These are phyloP conservation scores for Leishmania aethiopica DNA, from an alignment of 208 protist species.

Conservation along the genomic window DNA sequence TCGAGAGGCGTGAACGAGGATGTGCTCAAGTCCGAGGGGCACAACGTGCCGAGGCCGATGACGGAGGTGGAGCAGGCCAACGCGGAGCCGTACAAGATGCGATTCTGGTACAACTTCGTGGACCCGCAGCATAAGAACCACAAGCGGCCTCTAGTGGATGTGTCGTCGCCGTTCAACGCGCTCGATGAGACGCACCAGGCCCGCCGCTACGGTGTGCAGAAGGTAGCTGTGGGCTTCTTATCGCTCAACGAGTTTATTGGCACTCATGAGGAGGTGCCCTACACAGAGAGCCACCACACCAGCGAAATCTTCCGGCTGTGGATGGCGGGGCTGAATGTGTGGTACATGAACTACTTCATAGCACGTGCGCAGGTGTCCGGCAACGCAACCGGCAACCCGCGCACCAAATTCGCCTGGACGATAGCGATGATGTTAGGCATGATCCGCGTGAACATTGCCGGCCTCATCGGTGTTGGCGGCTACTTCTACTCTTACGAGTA, in stretches of 20 bases:
- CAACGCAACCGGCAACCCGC: conserved; percentile 56
- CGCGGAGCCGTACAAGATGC: conserved; percentile 53
- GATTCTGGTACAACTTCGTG: conserved; percentile 57
- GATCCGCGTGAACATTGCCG: conserved; percentile 70
- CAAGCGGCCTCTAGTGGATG: conserved; percentile 63
- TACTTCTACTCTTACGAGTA: conserved; percentile 92
- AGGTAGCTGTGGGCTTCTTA: conserved; percentile 58
- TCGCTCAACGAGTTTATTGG: conserved; percentile 80
- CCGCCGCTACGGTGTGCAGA: conserved; percentile 65
- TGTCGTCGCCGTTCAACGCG: conserved; percentile 74
- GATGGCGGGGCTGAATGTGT: conserved; percentile 66
- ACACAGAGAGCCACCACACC: conserved; percentile 80
- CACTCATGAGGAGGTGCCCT: conserved; percentile 75
- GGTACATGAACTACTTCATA: conserved; percentile 64
- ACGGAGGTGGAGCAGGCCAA: conserved; percentile 39
- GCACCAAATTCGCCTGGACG: conserved; percentile 61
- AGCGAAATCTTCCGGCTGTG: conserved; percentile 69
- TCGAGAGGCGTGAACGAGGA: conserved; percentile 58
- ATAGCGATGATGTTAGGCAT: conserved; percentile 60
- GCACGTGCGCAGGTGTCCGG: conserved; percentile 43
- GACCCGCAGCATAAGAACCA: conserved; percentile 48
- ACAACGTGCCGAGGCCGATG: conserved; percentile 38
- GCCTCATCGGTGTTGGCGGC: conserved; percentile 66
- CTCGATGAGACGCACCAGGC: conserved; percentile 85
- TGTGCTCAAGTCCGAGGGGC: conserved; percentile 58